phyloP scores from a whole-genome alignment of 164 flowering plant species.

The Vitis amurensis region DNA sequence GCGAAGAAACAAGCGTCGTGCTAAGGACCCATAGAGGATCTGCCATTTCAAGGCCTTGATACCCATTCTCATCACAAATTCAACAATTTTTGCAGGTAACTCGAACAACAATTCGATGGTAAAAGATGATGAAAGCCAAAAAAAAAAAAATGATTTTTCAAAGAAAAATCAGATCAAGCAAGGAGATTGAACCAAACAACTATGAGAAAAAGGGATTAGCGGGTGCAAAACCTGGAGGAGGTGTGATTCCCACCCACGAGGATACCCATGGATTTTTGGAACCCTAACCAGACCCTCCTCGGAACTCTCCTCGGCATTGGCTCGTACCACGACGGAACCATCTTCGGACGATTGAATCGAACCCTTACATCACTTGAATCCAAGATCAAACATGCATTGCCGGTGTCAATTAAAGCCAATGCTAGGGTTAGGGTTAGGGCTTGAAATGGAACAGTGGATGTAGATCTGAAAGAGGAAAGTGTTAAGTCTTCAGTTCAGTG shows the following conservation, averaged over 20 bases:
- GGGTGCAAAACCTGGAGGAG: conserved; percentile 98
- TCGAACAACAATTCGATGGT: neutral
- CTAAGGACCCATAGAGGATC: conserved; percentile 51
- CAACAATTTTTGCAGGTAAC: conserved; percentile 3
- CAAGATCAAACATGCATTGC: too few relatives aligned
- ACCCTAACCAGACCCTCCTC: conserved; percentile 73
- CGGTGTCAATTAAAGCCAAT: too few relatives aligned
- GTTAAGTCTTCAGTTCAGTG: too few relatives aligned
- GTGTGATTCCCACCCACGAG: conserved; percentile 99
- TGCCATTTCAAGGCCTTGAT: conserved; percentile 43
- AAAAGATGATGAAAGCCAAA: neutral
- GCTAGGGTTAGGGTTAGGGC: too few relatives aligned
- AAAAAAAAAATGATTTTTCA: neutral
- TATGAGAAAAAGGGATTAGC: conserved; percentile 37
- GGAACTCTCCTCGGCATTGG: conserved; percentile 44
- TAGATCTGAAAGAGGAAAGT: too few relatives aligned
- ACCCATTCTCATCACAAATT: conserved; percentile 29
- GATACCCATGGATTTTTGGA: conserved; percentile 76
- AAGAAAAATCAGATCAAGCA: conserved; percentile 6
- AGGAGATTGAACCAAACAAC: conserved; percentile 19
- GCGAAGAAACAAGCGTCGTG: conserved; percentile 52
- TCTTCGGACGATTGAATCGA: conserved; percentile 7
- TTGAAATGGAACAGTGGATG: too few relatives aligned
- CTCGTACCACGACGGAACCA: conserved; percentile 45
- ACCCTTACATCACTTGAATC: too few relatives aligned